Evolutionary conservation across 1,284 basidiomycete genomes (phyloP), one percentile per base, ranked within the genome.

Genomic region (Cryptococcus sp.): DNA sequence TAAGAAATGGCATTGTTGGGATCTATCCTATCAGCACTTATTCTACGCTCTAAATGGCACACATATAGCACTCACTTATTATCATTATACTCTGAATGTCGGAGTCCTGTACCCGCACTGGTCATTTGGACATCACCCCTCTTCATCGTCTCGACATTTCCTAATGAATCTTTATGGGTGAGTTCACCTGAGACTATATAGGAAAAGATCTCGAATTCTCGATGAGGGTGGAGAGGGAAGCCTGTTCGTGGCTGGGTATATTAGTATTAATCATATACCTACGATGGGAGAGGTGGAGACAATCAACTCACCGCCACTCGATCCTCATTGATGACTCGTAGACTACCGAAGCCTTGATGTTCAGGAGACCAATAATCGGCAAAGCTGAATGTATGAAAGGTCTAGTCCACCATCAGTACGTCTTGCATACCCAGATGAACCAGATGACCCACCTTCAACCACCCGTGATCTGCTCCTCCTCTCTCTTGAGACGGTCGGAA

Each of bases 121-220:
- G 92, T 96, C 79, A 95, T 85, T 76, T 97, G 93, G 42, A 97
- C 70, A 65, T 91, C 88, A 2, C 93, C 94, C 13, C 90, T 84
- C 68, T 85, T 85, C 68, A 96, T 83, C 55, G 91, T 80, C 77
- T 97, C 94, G 54, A 83, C 81, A 76, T 96, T 95, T 43, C 86
- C 86, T 86, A 96, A 89, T 4, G 84, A 87, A 77, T 97, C 91
- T 76, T 86, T 83, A 76, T 80, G 77, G 14, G 68, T 66, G 10
- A 78, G 69, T 58, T 74, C 68, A 51, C 77, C 77, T 23, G 60
- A 64, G 47, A 58, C 53, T 30, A 57, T 92, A 88, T 96, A 94
- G 1, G 86, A 87, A 79, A 94, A 96, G 63, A 97, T 97, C 70
- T 98, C 91, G 64, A 90, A 89, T 70, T 89, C 87, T 36, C 83